phyloP scores from a whole-genome alignment of 768 basidiomycete genomes.

The Panellus pusillus region DNA sequence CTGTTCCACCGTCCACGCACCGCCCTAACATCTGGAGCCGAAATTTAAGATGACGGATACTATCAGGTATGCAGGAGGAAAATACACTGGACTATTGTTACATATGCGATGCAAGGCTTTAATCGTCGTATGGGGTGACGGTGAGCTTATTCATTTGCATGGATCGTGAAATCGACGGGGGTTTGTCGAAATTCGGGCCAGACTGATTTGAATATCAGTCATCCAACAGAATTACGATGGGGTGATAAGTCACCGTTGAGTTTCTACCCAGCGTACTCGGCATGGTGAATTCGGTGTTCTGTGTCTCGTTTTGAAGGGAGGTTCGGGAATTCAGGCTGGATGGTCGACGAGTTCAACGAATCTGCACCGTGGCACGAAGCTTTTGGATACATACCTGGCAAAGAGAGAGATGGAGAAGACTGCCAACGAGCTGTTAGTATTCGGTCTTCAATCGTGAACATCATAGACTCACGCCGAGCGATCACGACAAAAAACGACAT shows the following conservation, averaged over 20 bases:
- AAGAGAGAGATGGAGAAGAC: slow-evolving; percentile 3
- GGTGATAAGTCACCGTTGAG: too few species aligned
- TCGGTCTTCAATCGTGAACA: neutral
- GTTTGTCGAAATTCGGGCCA: neutral
- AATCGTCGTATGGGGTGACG: neutral
- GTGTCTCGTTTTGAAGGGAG: neutral
- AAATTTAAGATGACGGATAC: too few species aligned
- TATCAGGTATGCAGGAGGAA: too few species aligned
- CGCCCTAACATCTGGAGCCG: too few species aligned
- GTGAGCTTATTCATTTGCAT: slow-evolving; percentile 2
- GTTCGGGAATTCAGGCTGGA: slow-evolving; percentile 3
- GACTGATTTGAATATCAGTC: neutral
- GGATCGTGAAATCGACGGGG: neutral
- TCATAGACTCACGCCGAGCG: neutral
- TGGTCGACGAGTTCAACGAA: neutral
- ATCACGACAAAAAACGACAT: neutral
- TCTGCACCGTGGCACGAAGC: too few species aligned
- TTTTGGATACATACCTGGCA: neutral
- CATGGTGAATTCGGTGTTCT: neutral
- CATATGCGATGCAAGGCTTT: neutral
- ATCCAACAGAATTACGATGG: too few species aligned
- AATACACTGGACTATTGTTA: too few species aligned
- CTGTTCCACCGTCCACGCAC: too few species aligned
- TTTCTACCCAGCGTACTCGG: neutral
- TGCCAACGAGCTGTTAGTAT: neutral